Evolutionary conservation across 257 asterid species (phyloP), one percentile per base, ranked within the genome.

Genomic region (Solanum ossicruentum): DNA sequence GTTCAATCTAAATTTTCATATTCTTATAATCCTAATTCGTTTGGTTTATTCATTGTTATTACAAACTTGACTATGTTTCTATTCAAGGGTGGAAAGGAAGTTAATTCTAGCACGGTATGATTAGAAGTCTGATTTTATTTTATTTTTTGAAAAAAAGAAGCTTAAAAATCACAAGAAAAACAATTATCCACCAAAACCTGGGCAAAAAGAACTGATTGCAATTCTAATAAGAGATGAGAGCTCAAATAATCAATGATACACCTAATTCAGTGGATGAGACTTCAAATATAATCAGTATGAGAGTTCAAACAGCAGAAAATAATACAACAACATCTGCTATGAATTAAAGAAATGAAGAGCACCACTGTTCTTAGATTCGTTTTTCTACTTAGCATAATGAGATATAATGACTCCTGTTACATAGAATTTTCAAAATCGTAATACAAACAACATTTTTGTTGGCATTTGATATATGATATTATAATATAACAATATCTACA

Each of bases 41-140:
- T 86, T 85, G 98, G 99, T 8, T 92, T 32, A 54, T 87, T 58
- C 75, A 92, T 85, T 93, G 95, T 36, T 4, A 36, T 87, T 94
- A 93, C 88, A 89, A 89, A 87, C 94, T 94, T 88, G 99, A 98
- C 85, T 96, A 94, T 92, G 93, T 96, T 84, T 91, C 93, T 10
- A 20, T 8, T 56, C 18, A 56, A 18, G 63, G 21, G 58, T 56
- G 63, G 20, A 18, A 56, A 56, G n/a, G 11, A 20, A 56, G n/a
- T 56, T 56, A 56, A 17, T 56, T 56, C 11, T 10, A 56, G 63
- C 63, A 56, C 10, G 8, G 63, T 17, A 56, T 17, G 11, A 18
- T 6, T 56, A 56, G n/a, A 17, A 56, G 60, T 55, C 9, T 56
- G 23, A 11, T 36, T 4, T 32, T 32, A 32, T 32, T 32, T 32